Percentiles rank a stretch among this genome's conserved stretches.
Conservation (phyloP, 352 stramenopile species). For the Globisporangium canariense region DNA sequence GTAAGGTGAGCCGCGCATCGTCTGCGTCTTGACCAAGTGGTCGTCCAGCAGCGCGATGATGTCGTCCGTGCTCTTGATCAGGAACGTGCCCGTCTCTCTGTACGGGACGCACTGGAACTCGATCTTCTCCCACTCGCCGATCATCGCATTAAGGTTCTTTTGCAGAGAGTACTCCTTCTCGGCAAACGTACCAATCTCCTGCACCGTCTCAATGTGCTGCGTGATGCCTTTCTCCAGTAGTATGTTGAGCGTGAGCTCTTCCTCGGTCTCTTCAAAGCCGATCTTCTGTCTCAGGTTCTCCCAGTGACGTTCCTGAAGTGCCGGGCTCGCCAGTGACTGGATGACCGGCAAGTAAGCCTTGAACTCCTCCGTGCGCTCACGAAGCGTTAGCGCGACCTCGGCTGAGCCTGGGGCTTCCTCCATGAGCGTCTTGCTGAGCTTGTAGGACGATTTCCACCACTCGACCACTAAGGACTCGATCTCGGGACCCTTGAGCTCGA, state of each 20-base stretch:
- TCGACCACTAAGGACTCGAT: slow-evolving; percentile 90
- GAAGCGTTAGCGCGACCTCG: slow-evolving; percentile 82
- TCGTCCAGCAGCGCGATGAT: slow-evolving; percentile 92
- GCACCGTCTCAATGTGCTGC: slow-evolving; percentile 88
- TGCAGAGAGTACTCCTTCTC: slow-evolving; percentile 96
- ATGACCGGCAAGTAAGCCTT: slow-evolving; percentile 91
- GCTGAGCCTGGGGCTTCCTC: slow-evolving; percentile 86
- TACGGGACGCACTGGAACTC: slow-evolving; percentile 93
- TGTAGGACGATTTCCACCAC: slow-evolving; percentile 93
- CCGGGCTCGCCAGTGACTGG: slow-evolving; percentile 87
- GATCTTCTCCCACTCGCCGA: slow-evolving; percentile 91
- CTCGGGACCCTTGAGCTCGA: slow-evolving; percentile 84
- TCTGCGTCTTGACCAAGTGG: slow-evolving; percentile 94
- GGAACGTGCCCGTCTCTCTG: slow-evolving; percentile 90
- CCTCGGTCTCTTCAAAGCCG: slow-evolving; percentile 82
- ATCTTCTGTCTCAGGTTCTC: slow-evolving; percentile 87
- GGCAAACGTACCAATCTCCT: slow-evolving; percentile 87
- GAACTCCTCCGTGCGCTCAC: slow-evolving; percentile 92
- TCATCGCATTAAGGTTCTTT: slow-evolving; percentile 92
- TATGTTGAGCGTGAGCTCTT: slow-evolving; percentile 82
- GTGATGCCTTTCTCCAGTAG: slow-evolving; percentile 82
- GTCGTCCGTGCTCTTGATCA: slow-evolving; percentile 86
- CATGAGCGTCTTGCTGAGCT: slow-evolving; percentile 88
- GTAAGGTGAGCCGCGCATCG: slow-evolving; percentile 93
- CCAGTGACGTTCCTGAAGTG: slow-evolving; percentile 92